These are phyloP conservation scores for Elsinoe arachidis DNA, from an alignment of 2,329 filamentous ascomycete genomes.

Conservation along the genomic window DNA sequence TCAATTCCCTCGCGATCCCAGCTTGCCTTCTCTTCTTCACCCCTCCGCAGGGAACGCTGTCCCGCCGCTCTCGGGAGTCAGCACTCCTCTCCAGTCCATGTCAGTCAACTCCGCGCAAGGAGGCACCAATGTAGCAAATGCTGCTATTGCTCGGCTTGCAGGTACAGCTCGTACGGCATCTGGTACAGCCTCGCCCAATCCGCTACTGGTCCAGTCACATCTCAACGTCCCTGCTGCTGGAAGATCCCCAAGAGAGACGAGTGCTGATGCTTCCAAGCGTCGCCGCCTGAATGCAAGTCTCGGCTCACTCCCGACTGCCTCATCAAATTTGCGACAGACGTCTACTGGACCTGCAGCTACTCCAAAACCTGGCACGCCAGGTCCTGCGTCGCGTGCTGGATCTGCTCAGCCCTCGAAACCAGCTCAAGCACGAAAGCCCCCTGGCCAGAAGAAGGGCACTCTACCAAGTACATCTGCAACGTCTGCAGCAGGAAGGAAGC, in stretches of 20 bases:
- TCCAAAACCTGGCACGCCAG: slow-evolving; percentile 50
- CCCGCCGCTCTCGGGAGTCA: slow-evolving; percentile 36
- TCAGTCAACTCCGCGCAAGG: slow-evolving; percentile 44
- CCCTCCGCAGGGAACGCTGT: slow-evolving; percentile 42
- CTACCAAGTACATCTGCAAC: slow-evolving; percentile 31
- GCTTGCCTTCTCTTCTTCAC: slow-evolving; percentile 50
- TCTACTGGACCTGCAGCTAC: slow-evolving; percentile 55
- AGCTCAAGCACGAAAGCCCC: slow-evolving; percentile 20
- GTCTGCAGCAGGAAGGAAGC: slow-evolving; percentile 20
- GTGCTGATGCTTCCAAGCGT: slow-evolving; percentile 45
- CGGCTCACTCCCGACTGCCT: slow-evolving; percentile 39
- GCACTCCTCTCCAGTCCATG: slow-evolving; percentile 45
- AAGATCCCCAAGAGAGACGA: slow-evolving; percentile 29
- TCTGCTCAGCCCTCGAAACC: slow-evolving; percentile 45
- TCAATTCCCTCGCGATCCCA: slow-evolving; percentile 49
- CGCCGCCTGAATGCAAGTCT: slow-evolving; percentile 48
- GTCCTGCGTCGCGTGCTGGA: slow-evolving; percentile 42
- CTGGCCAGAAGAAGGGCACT: slow-evolving; percentile 42
- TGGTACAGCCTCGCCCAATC: slow-evolving; percentile 15
- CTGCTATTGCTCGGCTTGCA: slow-evolving; percentile 36
- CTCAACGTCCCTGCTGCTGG: slow-evolving; percentile 16
- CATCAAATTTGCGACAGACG: slow-evolving; percentile 50
- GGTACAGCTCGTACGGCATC: slow-evolving; percentile 12
- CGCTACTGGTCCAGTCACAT: slow-evolving; percentile 18
- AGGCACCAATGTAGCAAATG: slow-evolving; percentile 45